phyloP scores from a whole-genome alignment of 2,329 filamentous ascomycete species.

The Pseudogymnoascus sp. region DNA sequence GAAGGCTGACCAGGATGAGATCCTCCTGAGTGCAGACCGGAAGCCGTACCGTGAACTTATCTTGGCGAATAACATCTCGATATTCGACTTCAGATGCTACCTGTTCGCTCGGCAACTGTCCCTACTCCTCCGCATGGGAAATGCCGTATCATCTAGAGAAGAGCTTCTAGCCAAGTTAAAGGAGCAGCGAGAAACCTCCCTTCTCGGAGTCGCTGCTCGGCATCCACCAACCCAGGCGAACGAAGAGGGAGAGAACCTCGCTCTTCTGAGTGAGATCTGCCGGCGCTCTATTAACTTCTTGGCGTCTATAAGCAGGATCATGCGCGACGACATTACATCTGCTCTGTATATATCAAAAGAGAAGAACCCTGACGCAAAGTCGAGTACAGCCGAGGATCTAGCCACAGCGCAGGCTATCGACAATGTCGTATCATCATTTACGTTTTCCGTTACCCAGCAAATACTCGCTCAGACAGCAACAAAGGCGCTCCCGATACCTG shows the following conservation, averaged over 20 bases:
- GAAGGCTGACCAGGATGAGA: constrained; percentile 42
- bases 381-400: constrained; percentile 20
- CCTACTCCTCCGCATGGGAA: constrained; percentile 75
- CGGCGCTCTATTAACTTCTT: constrained; percentile 78
- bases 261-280: constrained; percentile 79
- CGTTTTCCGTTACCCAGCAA: constrained; percentile 68
- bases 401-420: constrained; percentile 51
- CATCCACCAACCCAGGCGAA: constrained; percentile 39
- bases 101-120: constrained; percentile 85
- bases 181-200: constrained; percentile 52
- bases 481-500: constrained; percentile 58
- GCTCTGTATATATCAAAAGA: constrained; percentile 36
- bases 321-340: constrained; percentile 70
- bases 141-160: constrained; percentile 56
- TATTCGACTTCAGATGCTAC: constrained; percentile 93
- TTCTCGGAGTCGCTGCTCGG: constrained; percentile 50
- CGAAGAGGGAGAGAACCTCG: constrained; percentile 65
- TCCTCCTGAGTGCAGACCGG: constrained; percentile 54
- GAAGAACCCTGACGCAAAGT: constrained; percentile 27
- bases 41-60: constrained; percentile 91
- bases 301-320: constrained; percentile 67
- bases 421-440: constrained; percentile 70
- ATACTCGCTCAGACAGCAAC: constrained; percentile 69
- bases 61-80: constrained; percentile 85
- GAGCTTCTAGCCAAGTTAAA: constrained; percentile 55